Base-by-base conservation (phyloP, 257 asterid genomes). In the Solanum ossicruentum region DNA sequence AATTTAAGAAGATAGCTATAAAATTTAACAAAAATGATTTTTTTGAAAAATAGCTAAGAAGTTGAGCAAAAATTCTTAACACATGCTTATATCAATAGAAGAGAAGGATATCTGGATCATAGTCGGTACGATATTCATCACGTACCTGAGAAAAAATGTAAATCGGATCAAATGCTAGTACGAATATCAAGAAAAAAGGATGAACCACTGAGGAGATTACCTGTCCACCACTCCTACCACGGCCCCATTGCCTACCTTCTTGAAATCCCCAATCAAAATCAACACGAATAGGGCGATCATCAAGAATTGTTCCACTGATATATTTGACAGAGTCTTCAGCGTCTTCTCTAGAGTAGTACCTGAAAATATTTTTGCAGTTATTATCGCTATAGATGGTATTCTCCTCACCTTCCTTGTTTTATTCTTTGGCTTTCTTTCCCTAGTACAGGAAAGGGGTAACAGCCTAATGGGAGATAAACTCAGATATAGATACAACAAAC, bases 181-280 rank as follows among this genome's bases (percentile, higher is more conserved):
- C n/a, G 45, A 63, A 23, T 81, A 57, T 58, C 32, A 28, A 81
- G 65, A 73, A 67, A 63, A 83, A 75, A 79, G 84, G 16, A 61
- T 80, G 17, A 81, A 84, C 41, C 60, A 26, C 73, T 6, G 71
- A 66, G 84, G 45, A 83, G 71, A 84, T 90, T 87, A 95, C 99
- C 94, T 97, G 99, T 51, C 98, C 99, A 85, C 99, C 99, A 86
- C 99, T 95, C 90, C 92, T 89, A 52, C 99, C 99, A 85, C 99
- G 98, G 21, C 98, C 99, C 99, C 98, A 97, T 86, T 97, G 99
- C 85, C 99, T 89, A 78, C 99, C 98, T 88, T 97, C 99, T 88
- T 92, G 95, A 83, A 95, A 97, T 51, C 99, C 99, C 99, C 99
- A 97, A 88, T 97, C 99, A 87, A 95, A 97, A 92, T 97, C 99